These are phyloP conservation scores for Lactifluus echinatus DNA, from an alignment of 768 basidiomycete species.

Conservation along the genomic window DNA sequence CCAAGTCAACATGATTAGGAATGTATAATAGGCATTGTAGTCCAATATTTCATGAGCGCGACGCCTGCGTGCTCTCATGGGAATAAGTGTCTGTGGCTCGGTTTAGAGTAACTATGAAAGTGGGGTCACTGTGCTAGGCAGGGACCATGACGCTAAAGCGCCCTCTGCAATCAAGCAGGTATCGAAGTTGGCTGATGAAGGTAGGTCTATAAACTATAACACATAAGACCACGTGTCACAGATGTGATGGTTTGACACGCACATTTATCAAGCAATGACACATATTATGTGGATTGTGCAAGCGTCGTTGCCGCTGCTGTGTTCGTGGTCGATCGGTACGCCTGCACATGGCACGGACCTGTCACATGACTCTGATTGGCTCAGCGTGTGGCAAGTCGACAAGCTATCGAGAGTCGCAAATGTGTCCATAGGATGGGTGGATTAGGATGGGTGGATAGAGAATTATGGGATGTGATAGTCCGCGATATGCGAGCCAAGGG, in stretches of 20 bases:
- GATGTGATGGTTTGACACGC: neutral
- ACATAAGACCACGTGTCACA: too few relatives aligned
- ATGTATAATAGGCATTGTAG: too few relatives aligned
- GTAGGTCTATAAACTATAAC: neutral
- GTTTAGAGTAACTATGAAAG: too few relatives aligned
- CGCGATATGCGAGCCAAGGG: neutral
- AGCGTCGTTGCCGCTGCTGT: too few relatives aligned
- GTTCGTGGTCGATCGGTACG: neutral
- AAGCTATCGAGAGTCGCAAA: neutral
- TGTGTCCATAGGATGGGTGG: neutral
- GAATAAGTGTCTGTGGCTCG: neutral
- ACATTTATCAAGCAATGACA: slow-evolving; percentile 1
- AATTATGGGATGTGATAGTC: too few relatives aligned
- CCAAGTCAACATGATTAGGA: too few relatives aligned
- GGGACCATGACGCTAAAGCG: too few relatives aligned
- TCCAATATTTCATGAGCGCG: neutral
- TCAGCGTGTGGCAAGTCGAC: neutral
- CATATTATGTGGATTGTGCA: neutral
- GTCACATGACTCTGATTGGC: neutral
- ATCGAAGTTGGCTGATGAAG: too few relatives aligned
- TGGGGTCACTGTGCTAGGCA: too few relatives aligned
- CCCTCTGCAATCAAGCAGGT: too few relatives aligned
- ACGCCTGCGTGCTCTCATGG: neutral
- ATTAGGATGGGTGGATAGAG: too few relatives aligned
- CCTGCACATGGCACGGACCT: neutral